A percentile compares a stretch with the other conserved stretches of the same genome.
phyloP scores from a whole-genome alignment of 257 asterid species.

The Linaria vulgaris region DNA sequence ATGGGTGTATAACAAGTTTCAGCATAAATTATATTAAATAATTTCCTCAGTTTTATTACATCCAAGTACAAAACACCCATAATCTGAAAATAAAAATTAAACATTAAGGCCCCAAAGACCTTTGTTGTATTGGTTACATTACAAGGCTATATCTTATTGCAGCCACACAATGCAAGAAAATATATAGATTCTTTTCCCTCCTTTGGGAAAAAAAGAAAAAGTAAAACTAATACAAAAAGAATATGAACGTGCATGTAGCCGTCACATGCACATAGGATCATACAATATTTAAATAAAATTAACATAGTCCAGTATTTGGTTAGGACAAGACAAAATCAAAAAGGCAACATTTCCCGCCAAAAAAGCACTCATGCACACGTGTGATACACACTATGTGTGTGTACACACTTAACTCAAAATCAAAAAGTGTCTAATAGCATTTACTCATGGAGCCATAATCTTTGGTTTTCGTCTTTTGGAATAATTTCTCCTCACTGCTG shows the following conservation, averaged over 20 bases:
- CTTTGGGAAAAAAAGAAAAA: conserved; percentile 16
- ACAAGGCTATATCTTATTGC: conserved; percentile 41
- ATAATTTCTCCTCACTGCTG: not conserved
- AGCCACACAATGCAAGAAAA: conserved; percentile 44
- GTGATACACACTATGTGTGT: conserved; percentile 38
- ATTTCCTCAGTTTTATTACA: conserved; percentile 27
- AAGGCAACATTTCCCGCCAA: conserved; percentile 53
- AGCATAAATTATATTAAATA: conserved; percentile 3
- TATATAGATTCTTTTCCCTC: conserved; percentile 25
- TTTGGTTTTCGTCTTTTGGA: conserved; percentile 5
- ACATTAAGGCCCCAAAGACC: conserved; percentile 97
- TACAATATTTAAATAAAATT: conserved; percentile 5
- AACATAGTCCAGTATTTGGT: conserved; percentile 47
- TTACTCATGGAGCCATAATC: conserved; percentile 32
- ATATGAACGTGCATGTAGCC: conserved; percentile 43
- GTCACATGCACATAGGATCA: conserved; percentile 35
- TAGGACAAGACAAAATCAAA: conserved; percentile 41
- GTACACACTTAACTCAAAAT: conserved; percentile 53
- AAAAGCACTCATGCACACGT: conserved; percentile 70
- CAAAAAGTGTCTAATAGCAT: not conserved
- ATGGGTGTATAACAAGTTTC: not conserved
- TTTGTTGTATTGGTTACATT: conserved; percentile 35
- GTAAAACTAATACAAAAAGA: conserved; percentile 23
- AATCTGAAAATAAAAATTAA: not conserved
- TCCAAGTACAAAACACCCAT: conserved; percentile 56